Evolutionary conservation across 1,139 yeast genomes (phyloP), one percentile per base, ranked within the genome.

Genomic region (Debaryomyces sp.): DNA sequence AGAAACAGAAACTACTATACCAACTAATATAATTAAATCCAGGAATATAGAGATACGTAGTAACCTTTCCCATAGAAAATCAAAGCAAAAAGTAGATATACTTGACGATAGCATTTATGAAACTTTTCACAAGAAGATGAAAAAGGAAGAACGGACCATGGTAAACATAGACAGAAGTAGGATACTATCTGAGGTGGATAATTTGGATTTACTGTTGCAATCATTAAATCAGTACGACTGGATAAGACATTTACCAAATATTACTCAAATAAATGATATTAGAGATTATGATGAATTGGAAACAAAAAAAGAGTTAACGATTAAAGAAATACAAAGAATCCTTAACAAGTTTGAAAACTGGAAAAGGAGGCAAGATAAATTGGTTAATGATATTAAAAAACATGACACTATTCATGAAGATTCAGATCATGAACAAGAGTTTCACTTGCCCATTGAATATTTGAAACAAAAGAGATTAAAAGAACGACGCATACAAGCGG

Each of bases 131-230:
- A 73, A 77, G 40, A 71, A 78, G 41, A 84, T 86, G 88, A 81
- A 78, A 52, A 81, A 82, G 47, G 87, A 84, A 50, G 96, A 88
- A 60, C 77, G 77, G 47, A 74, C 81, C 36, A 81, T 85, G 81
- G 75, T 81, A 33, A 79, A 78, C 51, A 71, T 77, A 21, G 96
- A 88, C 57, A 64, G 82, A 5, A 75, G 72, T 46, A 71, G 77
- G 50, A 72, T 81, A 18, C 63, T 73, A 45, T 63, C 71, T 18
- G 89, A 84, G 49, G 73, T 81, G 10, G 86, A 75, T 57, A 77
- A 70, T 52, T 72, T 80, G 60, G 73, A 64, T 44, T 60, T 65
- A 39, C 84, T 78, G 64, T 71, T 66, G 54, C 75, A 64, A 41
- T 69, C 71, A 24, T 70, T 87, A 18, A 60, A 68, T 24, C 82